Evolutionary conservation across 768 basidiomycete species (phyloP), one percentile per base, ranked within the genome.

Genomic region (Strobilomyces dryophilus): DNA sequence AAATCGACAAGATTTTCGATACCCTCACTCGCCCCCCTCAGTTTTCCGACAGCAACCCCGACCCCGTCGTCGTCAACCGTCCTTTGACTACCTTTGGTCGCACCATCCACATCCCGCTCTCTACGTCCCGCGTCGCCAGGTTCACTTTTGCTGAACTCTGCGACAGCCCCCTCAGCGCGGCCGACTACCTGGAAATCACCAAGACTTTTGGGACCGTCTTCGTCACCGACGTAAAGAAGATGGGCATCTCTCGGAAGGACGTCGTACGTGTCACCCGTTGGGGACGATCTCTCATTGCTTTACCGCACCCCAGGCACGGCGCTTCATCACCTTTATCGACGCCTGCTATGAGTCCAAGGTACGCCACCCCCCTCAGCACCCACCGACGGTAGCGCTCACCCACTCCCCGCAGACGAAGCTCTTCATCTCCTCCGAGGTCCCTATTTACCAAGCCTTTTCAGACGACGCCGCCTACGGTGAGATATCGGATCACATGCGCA

Each of bases 311-410:
- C 20, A 91, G 89, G 95, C 95, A 18, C 79, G 97, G 60, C 76
- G 97, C 56, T 98, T 99, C 67, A 99, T 99, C 65, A 95, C 95
- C 1, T 98, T 98, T 67, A 87, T 99, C 61, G 97, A 99, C 74
- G 91, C 93, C 21, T 95, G 92, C 64, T 95, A 95, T 62, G 93
- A 95, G 67, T 93, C 84, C 76, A 90, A 87, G 78, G 87, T 85
- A 63, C 9, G 70, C 54, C 20, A 24, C 24, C 14, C 7, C 39
- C 11, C 9, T 18, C n/a, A 17, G 41, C 17, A n/a, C 39, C n/a
- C 7, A 2, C 12, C 9, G 29, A 17, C 15, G 26, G 14, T 18
- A 10, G 18, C 8, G 11, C 29, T 24, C 60, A 89, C 84, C 88
- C 86, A 2, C 87, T 87, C 8, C 11, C 21, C 7, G 5, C 60